Evolutionary conservation across 2,329 filamentous ascomycete genomes (phyloP), one percentile per base, ranked within the genome.

Genomic region (Diaporthe australafricana): DNA sequence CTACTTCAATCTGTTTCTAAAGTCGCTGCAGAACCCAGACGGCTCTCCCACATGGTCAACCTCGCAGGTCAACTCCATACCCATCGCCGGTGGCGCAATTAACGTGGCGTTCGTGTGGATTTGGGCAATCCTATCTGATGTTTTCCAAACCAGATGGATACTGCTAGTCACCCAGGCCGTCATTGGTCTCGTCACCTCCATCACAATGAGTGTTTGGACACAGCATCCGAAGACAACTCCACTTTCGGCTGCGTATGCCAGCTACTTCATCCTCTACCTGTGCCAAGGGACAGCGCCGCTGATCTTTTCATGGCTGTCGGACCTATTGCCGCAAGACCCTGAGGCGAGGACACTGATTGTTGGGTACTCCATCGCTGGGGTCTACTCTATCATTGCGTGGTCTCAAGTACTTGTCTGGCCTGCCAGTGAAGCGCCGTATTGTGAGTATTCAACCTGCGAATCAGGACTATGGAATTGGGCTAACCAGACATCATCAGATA

Each of bases 121-220:
- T 16, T 88, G 87, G 86, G 86, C 86, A 0, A 81, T 87, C 2
- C 75, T 87, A 0, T 88, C 87, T 0, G 87, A 88, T 76, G 76
- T 83, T 11, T 75, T 88, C 1, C 81, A 82, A 47, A 87, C 86
- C 0, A 79, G 87, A 27, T 88, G 87, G 87, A 83, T 82, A 0
- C 78, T 88, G 7, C 85, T 88, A 38, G 78, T 88, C 8, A 75
- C 79, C 2, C 87, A 88, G 77, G 81, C 81, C 22, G 65, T 83
- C 2, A 86, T 88, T 62, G 86, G 83, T 1, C 77, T 87, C 3
- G 78, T 87, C 3, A 83, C 84, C 1, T 83, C 81, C 68, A 86
- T 87, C 38, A 84, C 84, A n/a, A 87, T 88, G 85, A 86, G 82
- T 27, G 78, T 87, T n/a, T 88, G 87, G 87, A 88, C 86, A 0